Percentiles rank a stretch among this genome's conserved stretches.
Conservation (phyloP, 306 rosid species). For the Alnus glutinosa region DNA sequence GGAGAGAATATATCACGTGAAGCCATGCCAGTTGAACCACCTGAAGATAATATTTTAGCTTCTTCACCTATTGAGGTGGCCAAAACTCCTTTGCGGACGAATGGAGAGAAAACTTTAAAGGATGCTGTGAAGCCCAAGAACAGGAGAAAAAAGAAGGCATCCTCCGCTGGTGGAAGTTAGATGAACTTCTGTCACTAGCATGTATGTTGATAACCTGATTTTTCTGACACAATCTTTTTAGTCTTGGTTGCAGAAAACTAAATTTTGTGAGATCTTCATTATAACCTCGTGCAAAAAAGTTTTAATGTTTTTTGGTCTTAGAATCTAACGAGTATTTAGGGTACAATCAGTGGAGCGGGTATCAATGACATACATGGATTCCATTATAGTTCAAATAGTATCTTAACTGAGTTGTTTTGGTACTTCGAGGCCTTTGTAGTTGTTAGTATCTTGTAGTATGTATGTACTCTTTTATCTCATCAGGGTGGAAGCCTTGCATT, state of each 20-base stretch:
- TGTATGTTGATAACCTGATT: slow-evolving; percentile 16
- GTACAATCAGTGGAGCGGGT: not conserved
- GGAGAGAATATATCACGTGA: slow-evolving; percentile 20
- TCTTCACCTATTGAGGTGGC: slow-evolving; percentile 31
- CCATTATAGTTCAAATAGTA: not conserved
- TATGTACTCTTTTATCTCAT: not conserved
- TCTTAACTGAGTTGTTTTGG: not conserved
- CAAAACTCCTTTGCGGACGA: slow-evolving; percentile 30
- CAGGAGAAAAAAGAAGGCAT: slow-evolving; percentile 57
- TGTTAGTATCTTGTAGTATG: not conserved
- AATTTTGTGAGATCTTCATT: not conserved
- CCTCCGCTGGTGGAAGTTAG: slow-evolving; percentile 48
- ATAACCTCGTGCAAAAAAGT: not conserved
- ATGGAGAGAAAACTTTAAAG: slow-evolving; percentile 59
- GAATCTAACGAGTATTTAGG: not conserved
- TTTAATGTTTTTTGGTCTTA: not conserved
- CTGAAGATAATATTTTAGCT: slow-evolving; percentile 32
- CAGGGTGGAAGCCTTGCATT: not conserved
- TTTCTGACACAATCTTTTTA: not conserved
- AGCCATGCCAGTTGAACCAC: slow-evolving; percentile 42
- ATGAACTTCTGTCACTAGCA: slow-evolving; percentile 21
- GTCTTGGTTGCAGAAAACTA: not conserved
- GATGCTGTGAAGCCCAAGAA: slow-evolving; percentile 85
- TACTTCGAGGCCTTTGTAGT: not conserved
- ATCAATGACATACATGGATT: not conserved